Evolutionary conservation across 352 stramenopile species (phyloP).

Genomic region (Pythium oligandrum): DNA sequence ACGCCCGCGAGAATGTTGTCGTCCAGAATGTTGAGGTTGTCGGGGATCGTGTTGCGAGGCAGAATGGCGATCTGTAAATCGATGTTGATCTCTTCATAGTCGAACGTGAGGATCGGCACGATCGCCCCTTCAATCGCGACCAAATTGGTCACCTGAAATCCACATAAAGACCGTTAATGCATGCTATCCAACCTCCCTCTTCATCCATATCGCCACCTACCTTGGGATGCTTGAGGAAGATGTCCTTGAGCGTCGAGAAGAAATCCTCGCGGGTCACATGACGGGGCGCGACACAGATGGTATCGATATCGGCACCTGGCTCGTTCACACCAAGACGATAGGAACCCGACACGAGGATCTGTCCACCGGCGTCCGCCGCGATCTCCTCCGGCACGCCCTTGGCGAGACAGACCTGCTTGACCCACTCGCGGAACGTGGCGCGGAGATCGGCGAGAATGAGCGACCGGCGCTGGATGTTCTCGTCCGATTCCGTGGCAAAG

Average conservation of each 20-base stretch:
- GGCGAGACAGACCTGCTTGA: constrained; percentile 78
- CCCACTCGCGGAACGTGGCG: constrained; percentile 81
- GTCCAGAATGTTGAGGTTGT: constrained; percentile 89
- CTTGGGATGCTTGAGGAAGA: constrained; percentile 91
- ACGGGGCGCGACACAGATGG: constrained; percentile 95
- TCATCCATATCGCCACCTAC: constrained; percentile 46
- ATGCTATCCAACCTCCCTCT: neutral
- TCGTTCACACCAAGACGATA: constrained; percentile 97
- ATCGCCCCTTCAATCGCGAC: constrained; percentile 87
- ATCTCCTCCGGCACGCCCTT: constrained; percentile 86
- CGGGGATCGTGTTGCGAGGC: constrained; percentile 86
- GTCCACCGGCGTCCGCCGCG: constrained; percentile 74
- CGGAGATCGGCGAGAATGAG: constrained; percentile 82
- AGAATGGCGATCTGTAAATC: constrained; percentile 97
- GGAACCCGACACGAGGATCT: constrained; percentile 88
- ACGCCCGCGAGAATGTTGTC: constrained; percentile 85
- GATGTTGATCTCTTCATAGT: constrained; percentile 99
- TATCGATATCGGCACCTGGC: constrained; percentile 96
- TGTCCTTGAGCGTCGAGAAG: constrained; percentile 91
- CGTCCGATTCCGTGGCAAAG: constrained; percentile 70
- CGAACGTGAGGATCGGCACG: constrained; percentile 98
- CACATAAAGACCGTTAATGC: neutral
- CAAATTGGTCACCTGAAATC: constrained; percentile 33
- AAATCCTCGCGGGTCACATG: constrained; percentile 96
- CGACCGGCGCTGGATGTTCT: constrained; percentile 82